Evolutionary conservation across 2,329 filamentous ascomycete species (phyloP), one percentile per base, ranked within the genome.

Genomic region (Stylonectria norvegica): DNA sequence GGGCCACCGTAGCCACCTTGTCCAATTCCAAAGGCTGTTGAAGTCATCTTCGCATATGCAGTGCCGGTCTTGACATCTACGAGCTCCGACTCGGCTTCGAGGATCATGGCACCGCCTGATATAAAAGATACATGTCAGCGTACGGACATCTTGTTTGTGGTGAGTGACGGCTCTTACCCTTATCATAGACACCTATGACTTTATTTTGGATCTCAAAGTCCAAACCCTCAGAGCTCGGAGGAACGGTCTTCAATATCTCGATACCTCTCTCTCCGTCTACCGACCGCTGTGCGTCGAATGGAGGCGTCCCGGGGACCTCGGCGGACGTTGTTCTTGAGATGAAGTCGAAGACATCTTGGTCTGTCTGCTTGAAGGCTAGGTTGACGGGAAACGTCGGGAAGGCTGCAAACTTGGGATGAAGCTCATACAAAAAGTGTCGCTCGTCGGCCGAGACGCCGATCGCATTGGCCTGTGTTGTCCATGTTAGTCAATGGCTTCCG

Each of bases 381-480:
- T 70, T 70, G 48, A 70, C 64, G 19, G 69, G 64, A 41, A 71
- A 72, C 0, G 69, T 72, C n/a, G 70, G 70, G 45, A 72, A 72
- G 5, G 56, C 58, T 12, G 68, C 62, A 33, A 72, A 72, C 15
- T 60, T 55, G 5, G 68, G 67, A 23, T 72, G 62, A 2, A 68
- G 58, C 37, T 73, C 70, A 49, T 70, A 69, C 15, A 67, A 56
- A 42, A 70, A 68, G 43, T 72, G 69, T 5, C 63, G 57, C 42
- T 71, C 67, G 34, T 67, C 60, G 17, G 59, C 59, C 36, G 61
- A 56, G 20, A 52, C 55, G 9, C 64, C 63, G 44, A 69, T 69
- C 16, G 66, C 63, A 34, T 62, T 66, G n/a, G 65, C 62, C 63
- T 64, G 19, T 5, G 30, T 5, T 8, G 22, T 25, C 22, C 8